phyloP scores from a whole-genome alignment of 2,329 filamentous ascomycete species.

The Pseudogymnoascus sp. region DNA sequence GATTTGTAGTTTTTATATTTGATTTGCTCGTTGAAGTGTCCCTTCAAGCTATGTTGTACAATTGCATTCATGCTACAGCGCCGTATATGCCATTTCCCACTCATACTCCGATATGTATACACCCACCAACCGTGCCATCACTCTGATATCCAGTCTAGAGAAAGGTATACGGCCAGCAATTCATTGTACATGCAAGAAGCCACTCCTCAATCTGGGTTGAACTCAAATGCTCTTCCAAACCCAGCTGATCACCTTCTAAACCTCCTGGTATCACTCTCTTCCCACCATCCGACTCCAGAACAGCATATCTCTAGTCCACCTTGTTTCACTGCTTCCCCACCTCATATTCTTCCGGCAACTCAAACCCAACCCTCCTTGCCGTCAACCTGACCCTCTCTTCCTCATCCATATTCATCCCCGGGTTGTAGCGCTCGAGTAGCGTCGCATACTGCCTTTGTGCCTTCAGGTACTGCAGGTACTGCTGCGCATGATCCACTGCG shows the following conservation, averaged over 20 bases:
- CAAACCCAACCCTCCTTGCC: constrained; percentile 82
- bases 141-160: background rate
- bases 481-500: constrained; percentile 51
- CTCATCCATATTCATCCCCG: constrained; percentile 77
- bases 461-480: constrained; percentile 70
- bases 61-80: background rate
- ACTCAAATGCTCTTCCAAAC: background rate
- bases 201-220: background rate
- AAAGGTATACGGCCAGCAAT: background rate
- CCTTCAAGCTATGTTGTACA: background rate
- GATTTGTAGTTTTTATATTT: background rate
- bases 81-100: background rate
- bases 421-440: constrained; percentile 86
- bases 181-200: background rate
- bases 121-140: background rate
- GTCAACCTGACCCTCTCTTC: constrained; percentile 78
- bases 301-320: background rate
- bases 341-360: constrained; percentile 62
- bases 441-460: constrained; percentile 80
- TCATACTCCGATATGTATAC: constrained; percentile 3
- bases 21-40: background rate
- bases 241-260: background rate
- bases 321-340: constrained; percentile 8
- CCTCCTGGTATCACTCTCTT: background rate
- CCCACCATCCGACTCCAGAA: background rate